Conservation (phyloP, 257 asterid genomes). For the Solanum chilense region DNA sequence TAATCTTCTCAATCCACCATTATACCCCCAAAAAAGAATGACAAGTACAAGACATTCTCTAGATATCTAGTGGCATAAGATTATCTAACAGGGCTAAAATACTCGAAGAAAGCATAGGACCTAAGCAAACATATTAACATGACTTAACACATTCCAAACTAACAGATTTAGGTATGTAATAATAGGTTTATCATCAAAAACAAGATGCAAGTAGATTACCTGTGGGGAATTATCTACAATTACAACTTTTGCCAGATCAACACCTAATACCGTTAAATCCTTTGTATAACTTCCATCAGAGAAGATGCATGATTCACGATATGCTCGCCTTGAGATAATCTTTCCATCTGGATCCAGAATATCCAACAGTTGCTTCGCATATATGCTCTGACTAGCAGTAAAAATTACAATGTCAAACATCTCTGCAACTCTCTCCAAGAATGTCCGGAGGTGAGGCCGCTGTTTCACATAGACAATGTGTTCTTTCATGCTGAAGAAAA, state of each 20-base stretch:
- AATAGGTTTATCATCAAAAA: neutral
- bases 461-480: constrained; percentile 69
- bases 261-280: constrained; percentile 91
- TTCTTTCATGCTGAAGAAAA: constrained; percentile 81
- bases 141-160: neutral
- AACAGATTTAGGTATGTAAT: neutral
- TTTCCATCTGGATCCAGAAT: constrained; percentile 86
- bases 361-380: constrained; percentile 75
- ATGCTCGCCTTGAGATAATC: constrained; percentile 69
- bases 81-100: neutral
- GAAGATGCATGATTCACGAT: constrained; percentile 89
- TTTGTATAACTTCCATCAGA: constrained; percentile 64
- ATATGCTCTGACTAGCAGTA: constrained; percentile 98
- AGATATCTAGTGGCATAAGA: neutral
- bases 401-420: constrained; percentile 81
- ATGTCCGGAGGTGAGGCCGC: constrained; percentile 75
- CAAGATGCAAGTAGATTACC: constrained; percentile 31
- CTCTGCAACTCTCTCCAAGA: constrained; percentile 75
- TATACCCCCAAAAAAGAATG: neutral
- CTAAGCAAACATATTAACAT: neutral
- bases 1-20: neutral
- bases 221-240: constrained; percentile 92
- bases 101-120: neutral
- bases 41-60: neutral
- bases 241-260: constrained; percentile 84